Evolutionary conservation across 306 rosid species (phyloP).

Genomic region (Pterocarpus macrocarpus): DNA sequence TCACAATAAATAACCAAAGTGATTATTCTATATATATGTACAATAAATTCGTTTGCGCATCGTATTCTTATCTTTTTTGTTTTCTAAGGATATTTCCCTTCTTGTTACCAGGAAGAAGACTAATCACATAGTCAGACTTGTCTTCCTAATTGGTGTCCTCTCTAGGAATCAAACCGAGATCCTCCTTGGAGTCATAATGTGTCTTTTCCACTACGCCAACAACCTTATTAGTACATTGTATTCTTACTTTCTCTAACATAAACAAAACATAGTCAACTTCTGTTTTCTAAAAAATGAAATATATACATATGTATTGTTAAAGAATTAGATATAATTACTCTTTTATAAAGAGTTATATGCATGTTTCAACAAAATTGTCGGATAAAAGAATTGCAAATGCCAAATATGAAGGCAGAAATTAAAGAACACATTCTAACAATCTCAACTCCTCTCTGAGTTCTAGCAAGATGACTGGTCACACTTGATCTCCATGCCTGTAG

Average conservation of each 20-base stretch:
- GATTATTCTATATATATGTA: background rate
- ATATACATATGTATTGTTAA: too few relatives aligned
- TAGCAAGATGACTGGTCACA: background rate
- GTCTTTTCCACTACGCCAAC: too few relatives aligned
- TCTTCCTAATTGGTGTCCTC: too few relatives aligned
- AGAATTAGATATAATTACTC: background rate
- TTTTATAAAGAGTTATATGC: background rate
- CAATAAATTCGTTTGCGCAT: background rate
- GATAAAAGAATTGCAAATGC: conserved; percentile 32
- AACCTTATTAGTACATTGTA: too few relatives aligned
- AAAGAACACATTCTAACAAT: conserved; percentile 30
- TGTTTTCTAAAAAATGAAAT: too few relatives aligned
- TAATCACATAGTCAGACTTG: too few relatives aligned
- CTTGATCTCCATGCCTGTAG: conserved; percentile 21
- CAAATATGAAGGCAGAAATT: conserved; percentile 31
- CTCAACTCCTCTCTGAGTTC: conserved; percentile 21
- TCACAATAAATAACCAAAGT: background rate
- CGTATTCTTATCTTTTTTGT: too few relatives aligned
- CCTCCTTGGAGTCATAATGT: too few relatives aligned
- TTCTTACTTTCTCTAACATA: background rate
- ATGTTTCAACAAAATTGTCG: background rate
- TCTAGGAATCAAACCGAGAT: too few relatives aligned
- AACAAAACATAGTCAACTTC: background rate
- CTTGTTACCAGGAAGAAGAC: too few relatives aligned
- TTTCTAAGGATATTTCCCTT: too few relatives aligned